phyloP scores from a whole-genome alignment of 148 eudicot genomes.

The Rhododendron williamsianum region DNA sequence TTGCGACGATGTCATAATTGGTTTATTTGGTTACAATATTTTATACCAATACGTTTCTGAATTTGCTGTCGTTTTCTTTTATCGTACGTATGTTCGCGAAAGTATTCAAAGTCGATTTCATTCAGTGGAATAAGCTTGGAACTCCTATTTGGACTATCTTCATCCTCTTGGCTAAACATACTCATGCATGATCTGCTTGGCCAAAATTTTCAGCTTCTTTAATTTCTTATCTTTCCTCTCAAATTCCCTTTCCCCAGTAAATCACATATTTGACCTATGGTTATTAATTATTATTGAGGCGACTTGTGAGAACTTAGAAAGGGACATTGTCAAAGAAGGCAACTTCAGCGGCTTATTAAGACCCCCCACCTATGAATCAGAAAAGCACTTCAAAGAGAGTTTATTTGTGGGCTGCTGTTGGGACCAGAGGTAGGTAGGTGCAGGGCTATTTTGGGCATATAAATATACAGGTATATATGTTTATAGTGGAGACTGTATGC shows the following conservation, averaged over 20 bases:
- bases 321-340: background rate
- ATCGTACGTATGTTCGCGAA: background rate
- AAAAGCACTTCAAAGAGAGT: background rate
- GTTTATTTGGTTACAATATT: background rate
- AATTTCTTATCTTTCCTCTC: background rate
- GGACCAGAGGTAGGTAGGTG: background rate
- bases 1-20: constrained; percentile 66
- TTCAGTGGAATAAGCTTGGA: background rate
- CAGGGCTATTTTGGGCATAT: background rate
- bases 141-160: background rate
- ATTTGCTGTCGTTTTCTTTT: background rate
- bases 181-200: background rate
- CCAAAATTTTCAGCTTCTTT: background rate
- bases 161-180: background rate
- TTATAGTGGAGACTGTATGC: too few relatives aligned
- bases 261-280: background rate
- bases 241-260: background rate
- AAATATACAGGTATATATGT: background rate
- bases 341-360: constrained; percentile 5
- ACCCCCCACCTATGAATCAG: background rate
- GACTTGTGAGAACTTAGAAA: background rate
- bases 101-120: background rate
- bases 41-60: background rate
- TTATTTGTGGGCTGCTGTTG: background rate
- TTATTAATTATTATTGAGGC: background rate